These are phyloP conservation scores for Sequoiadendron giganteum DNA, from an alignment of 75 land plant species.

Conservation along the genomic window DNA sequence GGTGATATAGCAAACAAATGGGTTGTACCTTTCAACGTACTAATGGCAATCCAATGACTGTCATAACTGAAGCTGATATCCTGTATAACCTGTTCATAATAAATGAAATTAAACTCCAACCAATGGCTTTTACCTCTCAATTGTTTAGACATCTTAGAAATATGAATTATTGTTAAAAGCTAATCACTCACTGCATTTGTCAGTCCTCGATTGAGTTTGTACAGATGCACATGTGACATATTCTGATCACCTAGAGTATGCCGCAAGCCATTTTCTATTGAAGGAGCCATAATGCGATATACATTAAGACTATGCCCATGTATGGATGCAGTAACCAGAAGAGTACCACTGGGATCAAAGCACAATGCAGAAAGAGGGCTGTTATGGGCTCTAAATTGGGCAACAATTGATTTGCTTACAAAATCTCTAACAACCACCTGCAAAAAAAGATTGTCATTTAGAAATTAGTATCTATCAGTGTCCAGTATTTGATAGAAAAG, in stretches of 20 bases:
- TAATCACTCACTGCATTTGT: conserved; percentile 76
- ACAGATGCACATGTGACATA: conserved; percentile 82
- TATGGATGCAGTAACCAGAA: conserved; percentile 84
- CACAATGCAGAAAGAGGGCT: conserved; percentile 88
- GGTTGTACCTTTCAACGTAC: conserved; percentile 88
- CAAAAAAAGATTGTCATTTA: not conserved
- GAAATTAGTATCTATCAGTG: not conserved
- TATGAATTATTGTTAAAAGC: not conserved
- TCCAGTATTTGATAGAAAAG: not conserved
- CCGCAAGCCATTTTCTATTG: conserved; percentile 23
- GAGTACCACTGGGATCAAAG: conserved; percentile 97
- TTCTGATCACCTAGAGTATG: conserved; percentile 42
- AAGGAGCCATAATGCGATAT: conserved; percentile 69
- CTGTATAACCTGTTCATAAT: conserved; percentile 73
- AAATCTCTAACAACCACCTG: conserved; percentile 88
- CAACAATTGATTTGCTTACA: conserved; percentile 53
- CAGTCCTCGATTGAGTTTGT: conserved; percentile 85
- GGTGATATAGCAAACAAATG: conserved; percentile 85
- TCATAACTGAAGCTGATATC: conserved; percentile 82
- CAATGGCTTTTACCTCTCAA: not conserved
- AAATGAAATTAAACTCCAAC: conserved; percentile 5
- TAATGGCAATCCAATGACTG: conserved; percentile 87
- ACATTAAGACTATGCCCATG: conserved; percentile 91
- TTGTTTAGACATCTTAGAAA: not conserved
- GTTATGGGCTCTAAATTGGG: conserved; percentile 86